Evolutionary conservation across 345 rosid genomes (phyloP).

Genomic region (Nephelium lappaceum): DNA sequence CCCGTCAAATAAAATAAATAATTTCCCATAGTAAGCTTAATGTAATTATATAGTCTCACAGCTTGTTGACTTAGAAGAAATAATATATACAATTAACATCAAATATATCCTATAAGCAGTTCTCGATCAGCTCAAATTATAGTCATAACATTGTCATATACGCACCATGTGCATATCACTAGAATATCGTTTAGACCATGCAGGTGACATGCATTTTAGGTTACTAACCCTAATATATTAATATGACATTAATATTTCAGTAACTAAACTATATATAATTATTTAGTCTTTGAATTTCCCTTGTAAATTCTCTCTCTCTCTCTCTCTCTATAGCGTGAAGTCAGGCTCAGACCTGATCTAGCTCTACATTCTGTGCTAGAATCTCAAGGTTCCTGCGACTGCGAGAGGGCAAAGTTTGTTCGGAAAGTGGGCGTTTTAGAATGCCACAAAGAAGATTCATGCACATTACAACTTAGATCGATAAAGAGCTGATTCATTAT

Average conservation of each 20-base stretch:
- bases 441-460: slow-evolving; percentile 25
- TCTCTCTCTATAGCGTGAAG: neutral
- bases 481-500: slow-evolving; percentile 3
- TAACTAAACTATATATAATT: neutral
- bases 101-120: neutral
- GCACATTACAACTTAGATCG: slow-evolving; percentile 20
- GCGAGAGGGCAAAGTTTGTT: neutral
- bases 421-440: slow-evolving; percentile 21
- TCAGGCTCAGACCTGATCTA: neutral
- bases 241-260: neutral
- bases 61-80: slow-evolving; percentile 19
- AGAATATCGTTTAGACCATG: neutral
- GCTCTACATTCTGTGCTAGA: slow-evolving; percentile 4
- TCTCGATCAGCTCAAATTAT: slow-evolving; percentile 7
- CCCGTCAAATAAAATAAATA: neutral
- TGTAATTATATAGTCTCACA: neutral
- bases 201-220: slow-evolving; percentile 1
- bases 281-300: neutral
- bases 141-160: slow-evolving; percentile 13
- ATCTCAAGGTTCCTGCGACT: slow-evolving; percentile 18
- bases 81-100: neutral
- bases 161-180: neutral
- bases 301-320: slow-evolving; percentile 5
- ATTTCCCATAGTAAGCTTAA: neutral
- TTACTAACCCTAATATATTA: neutral